Percentiles rank a stretch among this genome's conserved stretches.
These are phyloP conservation scores for Fusarium dlaminii DNA, from an alignment of 2,329 filamentous ascomycete genomes.

Conservation along the genomic window DNA sequence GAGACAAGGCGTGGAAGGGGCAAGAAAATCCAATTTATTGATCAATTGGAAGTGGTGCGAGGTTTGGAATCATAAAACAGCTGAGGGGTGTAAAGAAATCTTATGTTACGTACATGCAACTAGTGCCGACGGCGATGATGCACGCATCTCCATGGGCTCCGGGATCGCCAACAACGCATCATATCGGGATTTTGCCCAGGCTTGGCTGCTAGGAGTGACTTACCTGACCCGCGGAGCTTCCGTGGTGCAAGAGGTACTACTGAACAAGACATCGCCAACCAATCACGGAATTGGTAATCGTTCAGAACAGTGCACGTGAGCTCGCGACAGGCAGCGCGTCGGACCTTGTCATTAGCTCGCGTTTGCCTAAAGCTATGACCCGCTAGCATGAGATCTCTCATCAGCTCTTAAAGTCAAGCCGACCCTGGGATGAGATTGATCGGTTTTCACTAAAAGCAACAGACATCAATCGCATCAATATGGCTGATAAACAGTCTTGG, in stretches of 20 bases:
- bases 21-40: neutral
- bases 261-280: conserved; percentile 22
- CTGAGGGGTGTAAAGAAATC: conserved; percentile 33
- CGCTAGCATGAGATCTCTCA: conserved; percentile 34
- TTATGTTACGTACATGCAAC: conserved; percentile 22
- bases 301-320: conserved; percentile 42
- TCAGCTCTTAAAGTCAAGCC: conserved; percentile 37
- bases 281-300: conserved; percentile 43
- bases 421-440: conserved; percentile 24
- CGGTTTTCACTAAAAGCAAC: conserved; percentile 8
- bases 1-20: neutral
- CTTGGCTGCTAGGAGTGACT: conserved; percentile 14
- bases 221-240: neutral
- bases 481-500: conserved; percentile 55
- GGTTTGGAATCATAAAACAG: conserved; percentile 28
- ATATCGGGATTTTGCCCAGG: conserved; percentile 31
- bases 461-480: conserved; percentile 27
- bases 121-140: conserved; percentile 41
- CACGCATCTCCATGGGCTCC: conserved; percentile 36
- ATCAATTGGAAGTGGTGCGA: conserved; percentile 29
- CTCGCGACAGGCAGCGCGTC: conserved; percentile 40
- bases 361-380: conserved; percentile 47
- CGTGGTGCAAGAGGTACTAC: conserved; percentile 4
- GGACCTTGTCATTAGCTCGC: conserved; percentile 40
- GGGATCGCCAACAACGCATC: conserved; percentile 37